phyloP scores from a whole-genome alignment of 257 asterid genomes.

The Echites panduratus region DNA sequence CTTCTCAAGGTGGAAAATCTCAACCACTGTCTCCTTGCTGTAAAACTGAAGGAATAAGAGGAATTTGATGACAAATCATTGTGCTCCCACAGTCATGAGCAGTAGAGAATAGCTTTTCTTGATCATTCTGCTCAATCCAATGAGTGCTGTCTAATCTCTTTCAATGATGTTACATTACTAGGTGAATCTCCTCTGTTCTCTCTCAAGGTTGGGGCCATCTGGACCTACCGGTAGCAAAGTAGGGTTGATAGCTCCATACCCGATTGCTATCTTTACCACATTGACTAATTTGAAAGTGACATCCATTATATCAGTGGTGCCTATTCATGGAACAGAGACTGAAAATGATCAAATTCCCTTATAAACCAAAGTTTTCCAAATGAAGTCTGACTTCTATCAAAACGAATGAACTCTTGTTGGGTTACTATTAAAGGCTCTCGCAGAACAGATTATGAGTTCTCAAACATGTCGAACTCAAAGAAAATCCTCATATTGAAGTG shows the following conservation, averaged over 20 bases:
- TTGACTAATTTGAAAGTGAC: constrained; percentile 23
- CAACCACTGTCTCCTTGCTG: neutral
- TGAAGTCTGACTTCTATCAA: neutral
- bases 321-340: constrained; percentile 16
- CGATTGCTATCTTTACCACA: constrained; percentile 17
- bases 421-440: neutral
- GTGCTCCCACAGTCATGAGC: constrained; percentile 6
- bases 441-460: constrained; percentile 12
- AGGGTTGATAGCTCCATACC: constrained; percentile 17
- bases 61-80: constrained; percentile 6
- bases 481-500: constrained; percentile 19
- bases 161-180: constrained; percentile 13
- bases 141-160: constrained; percentile 11
- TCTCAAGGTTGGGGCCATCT: constrained; percentile 8
- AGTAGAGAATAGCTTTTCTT: constrained; percentile 11
- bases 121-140: constrained; percentile 6
- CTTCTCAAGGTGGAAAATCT: constrained; percentile 2
- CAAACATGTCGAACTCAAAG: constrained; percentile 19
- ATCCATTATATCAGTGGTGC: constrained; percentile 20
- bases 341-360: constrained; percentile 15
- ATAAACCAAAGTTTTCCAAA: neutral
- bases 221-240: constrained; percentile 23
- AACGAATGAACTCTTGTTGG: neutral
- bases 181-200: neutral
- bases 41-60: constrained; percentile 2